Base-by-base conservation (phyloP, 345 rosid genomes). In the Pistacia atlantica region DNA sequence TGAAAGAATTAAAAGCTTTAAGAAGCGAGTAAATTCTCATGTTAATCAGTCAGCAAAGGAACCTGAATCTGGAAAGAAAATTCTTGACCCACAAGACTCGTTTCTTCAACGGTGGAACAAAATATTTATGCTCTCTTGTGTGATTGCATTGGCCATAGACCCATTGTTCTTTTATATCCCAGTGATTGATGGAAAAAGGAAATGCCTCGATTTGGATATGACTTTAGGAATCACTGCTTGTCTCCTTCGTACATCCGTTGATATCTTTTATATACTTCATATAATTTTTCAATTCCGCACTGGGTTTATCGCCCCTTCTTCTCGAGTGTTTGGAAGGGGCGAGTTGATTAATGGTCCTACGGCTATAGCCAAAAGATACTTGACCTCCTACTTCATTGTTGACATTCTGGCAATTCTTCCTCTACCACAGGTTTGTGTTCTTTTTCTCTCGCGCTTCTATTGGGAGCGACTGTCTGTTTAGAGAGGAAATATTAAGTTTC, bases 281-380 rank as follows among this genome's bases (percentile, higher is more conserved):
- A 89, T 94, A 45, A 69, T 89, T 72, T 90, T 92, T 80, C 92
- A 90, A 69, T 93, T 93, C 75, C 87, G 89, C 3, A 93, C 98
- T 8, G 98, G 92, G 73, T 91, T 86, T 70, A 81, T 93, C 8
- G 84, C 97, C 70, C 93, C 93, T 72, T 72, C 91, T 78, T 91
- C 98, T 10, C 88, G 97, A 37, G 97, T 90, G 3, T 89, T 93
- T 42, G 98, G 98, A 56, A 88, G 97, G 82, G 98, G 98, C 4
- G 98, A 84, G 69, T 73, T 93, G 80, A 84, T 89, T 7, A 87
- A 89, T 33, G 97, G 90, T 84, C 88, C 87, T 64, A 22, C 37
- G 51, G 67, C 78, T 1, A 87, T 94, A 42, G 90, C 92, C 0
- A 46, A 61, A 18, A 86, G 86, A 77, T 93, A 93, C 55, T 31